Percentiles rank a stretch among this genome's conserved stretches.
Conservation (phyloP, 345 rosid species). For the Eucalyptus regnans region DNA sequence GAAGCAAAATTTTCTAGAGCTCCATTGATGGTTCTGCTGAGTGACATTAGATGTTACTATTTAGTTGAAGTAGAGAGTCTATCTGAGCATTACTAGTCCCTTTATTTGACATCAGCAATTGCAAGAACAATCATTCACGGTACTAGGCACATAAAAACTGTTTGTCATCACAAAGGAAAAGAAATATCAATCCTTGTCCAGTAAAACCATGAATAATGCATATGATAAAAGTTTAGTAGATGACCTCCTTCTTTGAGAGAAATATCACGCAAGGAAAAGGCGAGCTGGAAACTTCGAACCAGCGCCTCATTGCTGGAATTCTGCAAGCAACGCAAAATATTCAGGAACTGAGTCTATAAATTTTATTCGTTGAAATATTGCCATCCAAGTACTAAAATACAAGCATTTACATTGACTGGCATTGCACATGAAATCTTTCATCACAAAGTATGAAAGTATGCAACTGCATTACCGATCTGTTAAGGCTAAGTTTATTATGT, state of each 20-base stretch:
- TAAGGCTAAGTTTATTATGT: neutral
- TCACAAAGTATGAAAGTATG: neutral
- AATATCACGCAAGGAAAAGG: conserved; percentile 73
- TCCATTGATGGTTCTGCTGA: neutral
- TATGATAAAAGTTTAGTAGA: neutral
- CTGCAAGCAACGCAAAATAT: conserved; percentile 24
- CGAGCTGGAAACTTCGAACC: conserved; percentile 83
- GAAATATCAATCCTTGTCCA: neutral
- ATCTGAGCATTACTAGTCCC: neutral
- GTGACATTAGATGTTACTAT: neutral
- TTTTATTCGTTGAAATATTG: neutral
- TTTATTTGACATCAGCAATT: neutral
- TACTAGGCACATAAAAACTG: neutral
- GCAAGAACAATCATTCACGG: neutral
- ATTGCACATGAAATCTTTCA: neutral
- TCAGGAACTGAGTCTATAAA: neutral
- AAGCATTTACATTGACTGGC: neutral
- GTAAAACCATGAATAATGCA: neutral
- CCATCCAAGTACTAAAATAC: neutral
- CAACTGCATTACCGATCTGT: neutral
- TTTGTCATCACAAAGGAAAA: neutral
- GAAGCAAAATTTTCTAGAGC: neutral
- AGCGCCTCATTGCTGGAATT: conserved; percentile 73
- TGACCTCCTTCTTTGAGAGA: conserved; percentile 72
- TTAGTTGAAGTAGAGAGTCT: neutral